Evolutionary conservation across 2,329 filamentous ascomycete species (phyloP).

Genomic region (Colletotrichum theobromicola): DNA sequence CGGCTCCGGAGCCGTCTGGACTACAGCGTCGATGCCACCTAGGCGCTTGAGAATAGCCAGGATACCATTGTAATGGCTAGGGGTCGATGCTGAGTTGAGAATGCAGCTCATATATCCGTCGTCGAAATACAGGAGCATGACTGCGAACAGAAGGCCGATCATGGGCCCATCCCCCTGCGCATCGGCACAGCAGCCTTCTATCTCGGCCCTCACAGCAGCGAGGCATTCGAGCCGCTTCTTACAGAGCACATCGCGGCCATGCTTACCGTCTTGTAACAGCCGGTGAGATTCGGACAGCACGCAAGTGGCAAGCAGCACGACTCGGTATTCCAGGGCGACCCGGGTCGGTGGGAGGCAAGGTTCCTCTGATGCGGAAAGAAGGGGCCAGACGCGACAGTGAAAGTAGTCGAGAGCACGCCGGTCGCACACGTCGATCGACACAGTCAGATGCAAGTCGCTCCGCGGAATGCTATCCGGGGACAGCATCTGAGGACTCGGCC

Average conservation of each 20-base stretch:
- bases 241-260: constrained; percentile 27
- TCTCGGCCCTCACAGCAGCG: constrained; percentile 36
- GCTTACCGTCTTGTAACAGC: constrained; percentile 32
- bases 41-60: constrained; percentile 38
- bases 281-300: constrained; percentile 36
- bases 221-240: constrained; percentile 28
- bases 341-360: constrained; percentile 34
- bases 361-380: constrained; percentile 31
- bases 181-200: constrained; percentile 34
- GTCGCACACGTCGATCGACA: constrained; percentile 18
- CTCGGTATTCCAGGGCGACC: constrained; percentile 35
- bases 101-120: constrained; percentile 41
- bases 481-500: constrained; percentile 31
- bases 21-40: constrained; percentile 29
- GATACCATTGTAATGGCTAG: constrained; percentile 37
- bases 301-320: constrained; percentile 35
- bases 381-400: constrained; percentile 36
- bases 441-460: constrained; percentile 21
- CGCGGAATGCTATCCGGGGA: constrained; percentile 27
- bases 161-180: constrained; percentile 17
- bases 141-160: constrained; percentile 37
- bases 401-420: constrained; percentile 37
- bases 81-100: constrained; percentile 13
- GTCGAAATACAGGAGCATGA: constrained; percentile 47
- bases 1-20: constrained; percentile 30